Percentiles rank a stretch among this genome's conserved stretches.
Conservation (phyloP, 371 early-diverging fungal species). For the Mucor circinelloides region DNA sequence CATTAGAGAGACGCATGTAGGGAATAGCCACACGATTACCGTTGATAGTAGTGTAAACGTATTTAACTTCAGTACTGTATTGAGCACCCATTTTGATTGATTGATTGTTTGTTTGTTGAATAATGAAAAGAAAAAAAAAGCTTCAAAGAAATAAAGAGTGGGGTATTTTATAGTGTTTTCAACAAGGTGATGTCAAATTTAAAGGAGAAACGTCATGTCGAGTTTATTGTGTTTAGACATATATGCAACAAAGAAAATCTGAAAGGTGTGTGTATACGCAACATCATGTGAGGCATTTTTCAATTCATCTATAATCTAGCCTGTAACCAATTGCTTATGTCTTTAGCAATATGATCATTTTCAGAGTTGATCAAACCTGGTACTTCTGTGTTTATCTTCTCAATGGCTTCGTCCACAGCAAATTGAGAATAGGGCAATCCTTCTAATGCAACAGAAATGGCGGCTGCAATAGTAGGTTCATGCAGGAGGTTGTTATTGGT, state of each 20-base stretch:
- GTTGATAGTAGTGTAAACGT: slow-evolving; percentile 5
- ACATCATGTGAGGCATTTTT: slow-evolving; percentile 7
- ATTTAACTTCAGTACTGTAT: slow-evolving; percentile 16
- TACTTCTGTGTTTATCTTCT: slow-evolving; percentile 44
- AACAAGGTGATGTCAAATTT: slow-evolving; percentile 9
- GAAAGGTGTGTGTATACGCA: neutral
- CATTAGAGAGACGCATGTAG: slow-evolving; percentile 13
- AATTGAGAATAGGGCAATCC: slow-evolving; percentile 54
- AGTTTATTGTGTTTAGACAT: neutral
- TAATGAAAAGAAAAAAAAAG: neutral
- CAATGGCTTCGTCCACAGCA: slow-evolving; percentile 72
- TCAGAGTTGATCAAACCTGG: slow-evolving; percentile 44
- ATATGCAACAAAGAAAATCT: neutral
- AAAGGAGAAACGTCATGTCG: slow-evolving; percentile 6
- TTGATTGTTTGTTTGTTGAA: neutral
- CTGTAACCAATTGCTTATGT: slow-evolving; percentile 34
- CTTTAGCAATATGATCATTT: slow-evolving; percentile 29
- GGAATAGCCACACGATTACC: slow-evolving; percentile 10
- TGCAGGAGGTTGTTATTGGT: slow-evolving; percentile 30
- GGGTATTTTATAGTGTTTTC: neutral
- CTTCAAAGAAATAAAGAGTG: neutral
- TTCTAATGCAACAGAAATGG: slow-evolving; percentile 41
- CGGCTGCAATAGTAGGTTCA: slow-evolving; percentile 42
- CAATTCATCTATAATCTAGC: slow-evolving; percentile 15
- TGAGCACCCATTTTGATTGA: slow-evolving; percentile 17